Evolutionary conservation across 208 protist genomes (phyloP).

Genomic region (Kentomonas sorsogonicus): DNA sequence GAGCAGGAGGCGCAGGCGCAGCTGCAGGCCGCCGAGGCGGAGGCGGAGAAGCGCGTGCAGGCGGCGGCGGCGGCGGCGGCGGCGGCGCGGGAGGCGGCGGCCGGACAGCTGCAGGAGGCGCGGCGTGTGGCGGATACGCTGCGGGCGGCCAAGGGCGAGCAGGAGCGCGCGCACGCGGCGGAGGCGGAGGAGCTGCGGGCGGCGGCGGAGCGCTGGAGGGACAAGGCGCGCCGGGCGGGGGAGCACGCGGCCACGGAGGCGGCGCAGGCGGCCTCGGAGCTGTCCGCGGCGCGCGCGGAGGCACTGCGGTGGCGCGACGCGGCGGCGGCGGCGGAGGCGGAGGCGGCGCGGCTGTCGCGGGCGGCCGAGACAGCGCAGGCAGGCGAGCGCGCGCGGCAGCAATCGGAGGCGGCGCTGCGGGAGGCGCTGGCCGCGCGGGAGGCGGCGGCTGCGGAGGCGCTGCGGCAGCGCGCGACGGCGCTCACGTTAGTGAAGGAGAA

Average conservation of each 20-base stretch:
- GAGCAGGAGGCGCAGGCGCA: slow-evolving; percentile 19
- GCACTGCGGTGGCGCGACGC: no score
- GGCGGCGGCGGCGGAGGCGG: slow-evolving; percentile 10
- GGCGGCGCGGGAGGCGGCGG: slow-evolving; percentile 12
- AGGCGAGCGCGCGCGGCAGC: slow-evolving; percentile 26
- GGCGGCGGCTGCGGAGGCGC: neutral
- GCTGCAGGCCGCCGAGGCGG: slow-evolving; percentile 12
- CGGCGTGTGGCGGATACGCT: neutral
- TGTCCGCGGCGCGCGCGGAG: slow-evolving; percentile 27
- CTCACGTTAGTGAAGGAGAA: neutral
- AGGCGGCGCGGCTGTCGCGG: slow-evolving; percentile 17
- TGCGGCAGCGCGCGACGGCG: neutral
- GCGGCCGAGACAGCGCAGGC: slow-evolving; percentile 16
- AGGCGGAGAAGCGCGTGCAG: slow-evolving; percentile 17
- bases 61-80: slow-evolving; percentile 12
- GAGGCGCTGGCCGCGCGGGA: slow-evolving; percentile 4
- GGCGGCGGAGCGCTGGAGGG: slow-evolving; percentile 12
- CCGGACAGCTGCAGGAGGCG: slow-evolving; percentile 9
- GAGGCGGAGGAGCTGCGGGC: slow-evolving; percentile 20
- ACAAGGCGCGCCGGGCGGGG: slow-evolving; percentile 14
- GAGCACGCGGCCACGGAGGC: slow-evolving; percentile 13
- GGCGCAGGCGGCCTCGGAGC: slow-evolving; percentile 11
- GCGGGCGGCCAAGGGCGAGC: slow-evolving; percentile 9
- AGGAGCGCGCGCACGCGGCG: slow-evolving; percentile 15
- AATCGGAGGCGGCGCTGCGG: slow-evolving; percentile 24